Percentiles rank a stretch among this genome's conserved stretches.
Evolutionary conservation across 2,329 filamentous ascomycete species (phyloP).

Genomic region (Cercospora sojina): DNA sequence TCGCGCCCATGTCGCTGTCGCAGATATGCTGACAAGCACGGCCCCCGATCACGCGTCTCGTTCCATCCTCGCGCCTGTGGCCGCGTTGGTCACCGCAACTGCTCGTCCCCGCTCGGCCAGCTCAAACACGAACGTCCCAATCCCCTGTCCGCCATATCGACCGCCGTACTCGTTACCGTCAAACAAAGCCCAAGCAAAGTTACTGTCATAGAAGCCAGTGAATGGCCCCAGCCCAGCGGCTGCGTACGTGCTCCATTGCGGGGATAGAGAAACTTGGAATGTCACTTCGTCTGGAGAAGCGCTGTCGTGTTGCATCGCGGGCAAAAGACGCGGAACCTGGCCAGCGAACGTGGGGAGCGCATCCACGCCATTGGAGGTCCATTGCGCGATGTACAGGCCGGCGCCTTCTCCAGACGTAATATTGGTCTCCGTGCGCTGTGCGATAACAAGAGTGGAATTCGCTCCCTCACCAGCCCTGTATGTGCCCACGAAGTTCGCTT

Average conservation of each 20-base stretch:
- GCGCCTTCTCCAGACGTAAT: neutral
- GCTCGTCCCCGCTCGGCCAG: neutral
- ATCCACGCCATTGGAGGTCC: neutral
- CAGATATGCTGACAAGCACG: neutral
- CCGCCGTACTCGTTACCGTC: neutral
- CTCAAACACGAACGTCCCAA: slow-evolving; percentile 8
- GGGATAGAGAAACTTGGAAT: neutral
- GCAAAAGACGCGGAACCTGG: neutral
- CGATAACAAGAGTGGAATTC: neutral
- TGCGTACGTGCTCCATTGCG: neutral
- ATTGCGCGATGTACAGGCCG: neutral
- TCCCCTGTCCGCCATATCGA: neutral
- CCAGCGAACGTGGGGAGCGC: neutral
- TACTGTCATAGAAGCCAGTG: slow-evolving; percentile 4
- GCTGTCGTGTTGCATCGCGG: neutral
- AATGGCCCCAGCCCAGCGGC: neutral
- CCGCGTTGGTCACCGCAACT: neutral
- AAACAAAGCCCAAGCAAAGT: neutral
- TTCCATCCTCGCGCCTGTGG: neutral
- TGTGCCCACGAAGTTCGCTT: neutral
- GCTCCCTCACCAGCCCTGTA: neutral
- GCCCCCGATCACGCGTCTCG: neutral
- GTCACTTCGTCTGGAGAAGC: neutral
- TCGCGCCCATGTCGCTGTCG: neutral
- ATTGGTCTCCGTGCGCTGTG: neutral